Evolutionary conservation across 2,329 filamentous ascomycete genomes (phyloP), one percentile per base, ranked within the genome.

Genomic region (Neobulgaria alba): DNA sequence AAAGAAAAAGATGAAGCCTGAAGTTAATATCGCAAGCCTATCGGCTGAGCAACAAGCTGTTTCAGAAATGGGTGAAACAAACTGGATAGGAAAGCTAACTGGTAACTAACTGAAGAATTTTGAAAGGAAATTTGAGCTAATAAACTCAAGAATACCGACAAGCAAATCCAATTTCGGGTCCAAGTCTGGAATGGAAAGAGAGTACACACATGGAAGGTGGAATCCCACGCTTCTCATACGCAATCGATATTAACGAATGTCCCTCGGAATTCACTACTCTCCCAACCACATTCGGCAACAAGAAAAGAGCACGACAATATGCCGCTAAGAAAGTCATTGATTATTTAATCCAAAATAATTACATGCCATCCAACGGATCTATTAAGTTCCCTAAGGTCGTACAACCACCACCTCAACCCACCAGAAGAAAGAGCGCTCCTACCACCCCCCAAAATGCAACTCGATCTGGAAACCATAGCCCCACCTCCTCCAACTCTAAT

Each of bases 291-390:
- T 58, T 56, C 41, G 35, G 43, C 7, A 51, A 39, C 18, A 61
- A 60, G 45, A 60, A 60, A 40, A 37, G 42, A 5, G 57, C 58
- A 1, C 60, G 60, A 35, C 49, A 54, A 18, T 54, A 48, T 33
- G 56, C 56, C 2, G 53, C 57, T 9, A 60, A 59, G 44, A 47
- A 51, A 16, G 57, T 57, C 3, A 46, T 60, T 30, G 53, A 57
- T 29, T 61, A 53, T 54, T 46, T 61, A 1, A 51, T 58, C 5
- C 39, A 41, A 3, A 50, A 58, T 23, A 50, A 52, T 1, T 43
- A 47, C 34, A 58, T 61, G 55, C 54, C 56, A 1, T 33, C 37
- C 2, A 43, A 51, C 38, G 50, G 56, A 5, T 39, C 50, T 3
- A 45, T 55, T 21, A 50, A 41, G 16, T 59, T 54, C 34, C 47